Base-by-base conservation (phyloP, 2,329 filamentous ascomycete species). In the Beauveria rudraprayagi region DNA sequence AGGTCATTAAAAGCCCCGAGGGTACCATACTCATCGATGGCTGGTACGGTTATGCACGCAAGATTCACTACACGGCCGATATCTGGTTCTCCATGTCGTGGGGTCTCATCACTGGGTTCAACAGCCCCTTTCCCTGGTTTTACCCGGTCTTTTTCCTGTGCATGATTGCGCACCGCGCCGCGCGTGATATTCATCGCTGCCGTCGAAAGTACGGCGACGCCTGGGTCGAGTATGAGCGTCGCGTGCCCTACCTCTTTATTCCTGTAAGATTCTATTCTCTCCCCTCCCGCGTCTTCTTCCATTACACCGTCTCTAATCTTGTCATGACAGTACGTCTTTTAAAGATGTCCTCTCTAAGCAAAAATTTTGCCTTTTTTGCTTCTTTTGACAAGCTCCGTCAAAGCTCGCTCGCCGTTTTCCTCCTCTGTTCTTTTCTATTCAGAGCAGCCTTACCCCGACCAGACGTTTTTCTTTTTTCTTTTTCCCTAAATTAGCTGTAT, bases 121-220 rank as follows among this genome's bases (percentile, higher is more conserved):
- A 72, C 67, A 91, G 87, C 68, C 90, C 90, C 0, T 93, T 95
- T 75, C 91, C 91, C 0, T 96, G 91, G 90, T 95, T 96, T 75
- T 94, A 95, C 70, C 89, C 90, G 0, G 73, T 90, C 51, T 96
- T 96, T 80, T 96, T 96, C 73, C 78, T 79, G 41, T 77, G 77
- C 66, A 94, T 94, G 90, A 94, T 95, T 70, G 79, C 85, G 3
- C 91, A 95, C 75, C 88, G 91, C 62, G 89, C 90, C 11, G 75
- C 77, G 57, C 82, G 91, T 65, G 91, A 96, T 71, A 91, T 93
- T 64, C 80, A 87, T 70, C 82, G 87, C 65, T 96, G 91, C 75
- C 84, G 85, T 64, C 79, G 78, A 69, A 92, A 91, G 80, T 96
- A 96, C 74, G 91, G 90, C 3, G 86, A 90, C 64, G 86, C 87